Percentiles rank a stretch among this genome's conserved stretches.
These are phyloP conservation scores for Cercospora brassicicola DNA, from an alignment of 2,329 filamentous ascomycete species.

Conservation along the genomic window DNA sequence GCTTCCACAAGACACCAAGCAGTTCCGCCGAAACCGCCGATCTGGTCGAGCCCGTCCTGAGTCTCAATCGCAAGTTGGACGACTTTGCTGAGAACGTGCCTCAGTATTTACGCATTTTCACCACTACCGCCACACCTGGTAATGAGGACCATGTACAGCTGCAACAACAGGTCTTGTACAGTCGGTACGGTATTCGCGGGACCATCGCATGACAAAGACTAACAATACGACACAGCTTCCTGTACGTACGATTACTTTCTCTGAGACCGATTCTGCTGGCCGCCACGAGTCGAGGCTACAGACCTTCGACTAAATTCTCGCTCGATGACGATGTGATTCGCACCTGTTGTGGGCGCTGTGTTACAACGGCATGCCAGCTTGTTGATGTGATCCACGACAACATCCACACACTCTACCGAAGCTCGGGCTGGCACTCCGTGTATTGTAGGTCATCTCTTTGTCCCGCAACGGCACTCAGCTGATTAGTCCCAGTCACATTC, in stretches of 20 bases:
- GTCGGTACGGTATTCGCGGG: constrained; percentile 6
- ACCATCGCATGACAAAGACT: neutral
- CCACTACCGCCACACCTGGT: neutral
- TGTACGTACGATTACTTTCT: constrained; percentile 30
- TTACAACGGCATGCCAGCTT: constrained; percentile 40
- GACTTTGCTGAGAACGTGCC: constrained; percentile 28
- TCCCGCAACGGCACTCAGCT: neutral
- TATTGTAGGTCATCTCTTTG: constrained; percentile 16
- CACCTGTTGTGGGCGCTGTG: constrained; percentile 33
- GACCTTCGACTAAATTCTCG: constrained; percentile 30
- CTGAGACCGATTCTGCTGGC: constrained; percentile 35
- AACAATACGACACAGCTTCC: constrained; percentile 16
- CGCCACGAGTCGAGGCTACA: constrained; percentile 35
- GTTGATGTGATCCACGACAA: constrained; percentile 41
- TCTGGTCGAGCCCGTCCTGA: constrained; percentile 27
- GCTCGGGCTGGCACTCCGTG: constrained; percentile 32
- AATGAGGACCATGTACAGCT: constrained; percentile 27
- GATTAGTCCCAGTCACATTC: constrained; percentile 22
- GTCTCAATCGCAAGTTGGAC: constrained; percentile 28
- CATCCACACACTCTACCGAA: constrained; percentile 29
- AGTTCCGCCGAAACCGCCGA: constrained; percentile 18
- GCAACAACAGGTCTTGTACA: constrained; percentile 27
- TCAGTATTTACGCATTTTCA: constrained; percentile 23
- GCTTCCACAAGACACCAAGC: constrained; percentile 14
- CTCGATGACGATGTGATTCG: constrained; percentile 40